Conservation (phyloP, 257 asterid species). For the Solanum sparsipilum region DNA sequence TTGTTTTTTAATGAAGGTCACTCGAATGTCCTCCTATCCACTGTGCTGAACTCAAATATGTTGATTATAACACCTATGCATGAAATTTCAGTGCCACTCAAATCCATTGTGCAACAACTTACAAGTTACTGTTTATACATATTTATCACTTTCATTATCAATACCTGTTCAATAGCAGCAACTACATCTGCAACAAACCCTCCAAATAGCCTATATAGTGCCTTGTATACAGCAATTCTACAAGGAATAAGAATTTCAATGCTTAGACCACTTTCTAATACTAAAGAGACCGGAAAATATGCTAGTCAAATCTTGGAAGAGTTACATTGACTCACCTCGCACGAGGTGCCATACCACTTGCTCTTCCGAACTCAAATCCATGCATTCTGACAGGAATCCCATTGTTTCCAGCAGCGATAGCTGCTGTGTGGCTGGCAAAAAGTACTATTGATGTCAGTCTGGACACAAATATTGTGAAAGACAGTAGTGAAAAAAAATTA, state of each 20-base stretch:
- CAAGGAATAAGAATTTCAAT: conserved; percentile 13
- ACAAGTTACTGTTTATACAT: background rate
- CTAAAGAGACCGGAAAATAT: background rate
- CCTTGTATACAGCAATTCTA: conserved; percentile 98
- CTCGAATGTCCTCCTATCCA: background rate
- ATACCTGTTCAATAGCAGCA: conserved; percentile 99
- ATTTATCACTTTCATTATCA: background rate
- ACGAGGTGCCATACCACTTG: conserved; percentile 99
- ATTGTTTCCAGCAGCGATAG: conserved; percentile 98
- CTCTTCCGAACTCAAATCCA: conserved; percentile 93
- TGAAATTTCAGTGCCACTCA: background rate
- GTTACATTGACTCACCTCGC: conserved; percentile 48
- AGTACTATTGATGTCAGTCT: background rate
- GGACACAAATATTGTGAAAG: background rate
- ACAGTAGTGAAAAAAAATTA: background rate
- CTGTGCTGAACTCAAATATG: background rate
- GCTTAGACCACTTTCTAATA: background rate
- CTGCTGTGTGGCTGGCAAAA: conserved; percentile 78
- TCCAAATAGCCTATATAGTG: conserved; percentile 89
- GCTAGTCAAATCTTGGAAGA: background rate
- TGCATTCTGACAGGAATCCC: conserved; percentile 92
- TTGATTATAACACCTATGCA: background rate
- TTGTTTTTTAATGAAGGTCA: background rate
- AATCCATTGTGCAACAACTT: background rate
- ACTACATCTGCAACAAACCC: conserved; percentile 96